Conservation (phyloP, 495 filamentous ascomycete species). For the Podospora pseudopauciseta region DNA sequence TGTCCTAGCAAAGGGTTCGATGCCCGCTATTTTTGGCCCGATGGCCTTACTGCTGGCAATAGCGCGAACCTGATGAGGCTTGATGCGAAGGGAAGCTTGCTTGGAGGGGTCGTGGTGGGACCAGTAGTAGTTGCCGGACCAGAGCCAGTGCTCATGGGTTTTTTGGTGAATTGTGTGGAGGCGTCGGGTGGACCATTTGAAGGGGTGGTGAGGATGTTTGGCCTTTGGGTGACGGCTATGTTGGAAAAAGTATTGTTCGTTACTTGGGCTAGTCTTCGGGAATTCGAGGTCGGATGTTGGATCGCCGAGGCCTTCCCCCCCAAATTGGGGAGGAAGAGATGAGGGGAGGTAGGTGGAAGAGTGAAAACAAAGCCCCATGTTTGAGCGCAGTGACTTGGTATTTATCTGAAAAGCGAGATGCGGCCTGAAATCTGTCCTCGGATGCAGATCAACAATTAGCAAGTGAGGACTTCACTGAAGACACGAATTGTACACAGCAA, state of each 20-base stretch:
- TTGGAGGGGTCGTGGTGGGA: neutral
- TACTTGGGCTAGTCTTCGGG: neutral
- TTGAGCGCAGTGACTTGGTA: neutral
- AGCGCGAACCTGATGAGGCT: neutral
- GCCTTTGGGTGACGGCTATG: slow-evolving; percentile 1
- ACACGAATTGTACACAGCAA: neutral
- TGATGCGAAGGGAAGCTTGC: neutral
- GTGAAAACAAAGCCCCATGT: neutral
- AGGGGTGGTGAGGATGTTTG: slow-evolving; percentile 8
- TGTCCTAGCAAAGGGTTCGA: neutral
- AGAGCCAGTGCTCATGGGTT: neutral
- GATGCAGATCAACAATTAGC: neutral
- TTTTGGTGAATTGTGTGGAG: neutral
- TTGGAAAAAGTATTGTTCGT: neutral
- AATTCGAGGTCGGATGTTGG: neutral
- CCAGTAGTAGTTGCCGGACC: neutral
- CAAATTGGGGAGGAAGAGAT: neutral
- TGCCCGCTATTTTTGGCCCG: neutral
- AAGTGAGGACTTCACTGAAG: neutral
- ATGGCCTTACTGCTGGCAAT: neutral
- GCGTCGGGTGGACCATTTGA: slow-evolving; percentile 13
- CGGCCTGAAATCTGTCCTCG: neutral
- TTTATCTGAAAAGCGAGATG: neutral
- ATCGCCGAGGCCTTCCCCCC: neutral
- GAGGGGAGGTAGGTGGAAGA: neutral